phyloP scores from a whole-genome alignment of 208 protist genomes.

The Endotrypanum monterogeii region DNA sequence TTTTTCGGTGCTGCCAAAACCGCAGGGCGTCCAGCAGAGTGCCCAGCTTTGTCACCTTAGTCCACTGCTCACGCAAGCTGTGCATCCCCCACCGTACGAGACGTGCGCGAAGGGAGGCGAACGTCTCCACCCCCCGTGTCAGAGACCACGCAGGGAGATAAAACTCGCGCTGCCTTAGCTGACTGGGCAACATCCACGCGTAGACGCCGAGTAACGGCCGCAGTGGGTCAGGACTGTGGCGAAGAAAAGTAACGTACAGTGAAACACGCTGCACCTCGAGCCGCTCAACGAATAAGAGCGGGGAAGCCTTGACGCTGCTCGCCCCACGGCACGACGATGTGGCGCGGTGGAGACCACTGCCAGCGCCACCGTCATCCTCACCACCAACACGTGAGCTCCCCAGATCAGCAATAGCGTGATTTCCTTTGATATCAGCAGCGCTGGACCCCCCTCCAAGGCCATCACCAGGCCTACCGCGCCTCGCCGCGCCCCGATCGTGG shows the following conservation, averaged over 20 bases:
- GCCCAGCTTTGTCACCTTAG: constrained; percentile 76
- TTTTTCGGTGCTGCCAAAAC: constrained; percentile 34
- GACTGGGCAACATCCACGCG: constrained; percentile 69
- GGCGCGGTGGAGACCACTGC: background rate
- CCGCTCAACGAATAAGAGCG: constrained; percentile 57
- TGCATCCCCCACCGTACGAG: constrained; percentile 52
- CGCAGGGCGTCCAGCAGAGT: constrained; percentile 53
- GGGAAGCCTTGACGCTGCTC: constrained; percentile 14
- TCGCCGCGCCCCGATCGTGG: constrained; percentile 12
- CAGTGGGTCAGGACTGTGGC: constrained; percentile 67
- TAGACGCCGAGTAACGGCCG: constrained; percentile 64
- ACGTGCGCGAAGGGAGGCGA: constrained; percentile 39
- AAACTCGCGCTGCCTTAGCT: constrained; percentile 60
- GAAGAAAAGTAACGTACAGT: constrained; percentile 62
- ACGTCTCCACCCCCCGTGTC: constrained; percentile 49
- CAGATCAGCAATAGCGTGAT: background rate
- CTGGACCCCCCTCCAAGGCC: constrained; percentile 10
- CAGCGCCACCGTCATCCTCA: background rate
- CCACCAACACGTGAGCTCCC: background rate
- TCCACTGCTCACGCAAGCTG: constrained; percentile 75
- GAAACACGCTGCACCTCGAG: constrained; percentile 49
- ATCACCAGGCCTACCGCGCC: constrained; percentile 12
- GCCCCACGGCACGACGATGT: background rate
- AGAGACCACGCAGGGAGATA: constrained; percentile 43
- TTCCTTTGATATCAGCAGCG: background rate